These are phyloP conservation scores for Paramecium bursaria DNA, from an alignment of 73 alveolate species.

Conservation along the genomic window DNA sequence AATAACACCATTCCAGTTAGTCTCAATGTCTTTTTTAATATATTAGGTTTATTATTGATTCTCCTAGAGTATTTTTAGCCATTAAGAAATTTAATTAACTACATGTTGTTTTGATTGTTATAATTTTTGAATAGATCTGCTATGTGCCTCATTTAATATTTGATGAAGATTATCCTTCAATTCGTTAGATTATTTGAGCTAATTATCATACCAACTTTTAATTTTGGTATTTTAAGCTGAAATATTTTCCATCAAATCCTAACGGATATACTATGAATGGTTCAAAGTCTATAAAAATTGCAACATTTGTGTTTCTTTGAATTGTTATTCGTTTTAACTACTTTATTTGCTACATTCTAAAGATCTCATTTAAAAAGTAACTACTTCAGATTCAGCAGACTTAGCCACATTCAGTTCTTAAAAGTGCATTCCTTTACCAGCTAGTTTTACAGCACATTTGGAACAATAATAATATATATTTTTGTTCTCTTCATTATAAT, in stretches of 20 bases:
- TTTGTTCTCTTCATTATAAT: not conserved
- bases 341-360: constrained; percentile 26
- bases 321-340: not conserved
- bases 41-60: not conserved
- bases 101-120: not conserved
- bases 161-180: not conserved
- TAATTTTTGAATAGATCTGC: not conserved
- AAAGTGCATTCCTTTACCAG: constrained; percentile 48
- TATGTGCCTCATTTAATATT: constrained; percentile 14
- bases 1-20: constrained; percentile 32
- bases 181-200: not conserved
- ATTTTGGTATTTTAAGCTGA: not conserved
- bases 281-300: not conserved
- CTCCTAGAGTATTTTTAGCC: not conserved
- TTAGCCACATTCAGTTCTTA: constrained; percentile 6
- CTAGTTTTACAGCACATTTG: constrained; percentile 57
- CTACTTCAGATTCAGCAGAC: constrained; percentile 1
- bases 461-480: constrained; percentile 21
- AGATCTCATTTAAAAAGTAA: constrained; percentile 35
- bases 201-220: constrained; percentile 4
- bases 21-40: not conserved
- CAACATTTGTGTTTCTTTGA: constrained; percentile 39
- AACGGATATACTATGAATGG: not conserved
- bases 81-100: not conserved
- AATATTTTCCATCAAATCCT: not conserved